These are phyloP conservation scores for Trifolium fragiferum DNA, from an alignment of 306 rosid species.

Conservation along the genomic window DNA sequence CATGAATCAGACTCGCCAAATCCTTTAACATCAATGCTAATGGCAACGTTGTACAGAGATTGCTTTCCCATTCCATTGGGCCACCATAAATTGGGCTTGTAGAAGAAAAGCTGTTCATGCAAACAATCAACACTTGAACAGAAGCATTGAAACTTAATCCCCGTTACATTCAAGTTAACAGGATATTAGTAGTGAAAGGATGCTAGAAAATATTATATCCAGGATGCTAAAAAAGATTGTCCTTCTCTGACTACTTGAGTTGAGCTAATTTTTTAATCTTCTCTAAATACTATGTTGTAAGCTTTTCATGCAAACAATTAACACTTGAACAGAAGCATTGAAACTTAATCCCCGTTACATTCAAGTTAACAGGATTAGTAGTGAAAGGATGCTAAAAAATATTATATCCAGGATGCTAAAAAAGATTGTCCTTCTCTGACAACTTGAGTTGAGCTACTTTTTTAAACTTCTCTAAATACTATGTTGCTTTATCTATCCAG, in stretches of 20 bases:
- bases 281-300: constrained; percentile 31
- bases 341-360: constrained; percentile 31
- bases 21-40: constrained; percentile 75
- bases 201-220: constrained; percentile 36
- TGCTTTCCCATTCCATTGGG: constrained; percentile 99
- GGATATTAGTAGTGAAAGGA: constrained; percentile 32
- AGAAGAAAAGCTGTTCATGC: constrained; percentile 79
- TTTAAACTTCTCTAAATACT: constrained; percentile 9
- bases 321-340: constrained; percentile 37
- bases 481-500: constrained; percentile 25
- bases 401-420: constrained; percentile 17
- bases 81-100: constrained; percentile 97
- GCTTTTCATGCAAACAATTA: constrained; percentile 63
- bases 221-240: constrained; percentile 10
- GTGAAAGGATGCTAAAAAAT: constrained; percentile 38
- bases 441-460: not conserved
- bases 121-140: constrained; percentile 43
- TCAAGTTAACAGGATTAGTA: constrained; percentile 29
- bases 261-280: not conserved
- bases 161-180: constrained; percentile 29
- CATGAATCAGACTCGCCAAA: constrained; percentile 90
- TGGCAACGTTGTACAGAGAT: constrained; percentile 69
- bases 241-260: constrained; percentile 5
- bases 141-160: constrained; percentile 30
- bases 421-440: constrained; percentile 14